These are phyloP conservation scores for Metarhizium brunneum DNA, from an alignment of 2,329 filamentous ascomycete genomes.

Conservation along the genomic window DNA sequence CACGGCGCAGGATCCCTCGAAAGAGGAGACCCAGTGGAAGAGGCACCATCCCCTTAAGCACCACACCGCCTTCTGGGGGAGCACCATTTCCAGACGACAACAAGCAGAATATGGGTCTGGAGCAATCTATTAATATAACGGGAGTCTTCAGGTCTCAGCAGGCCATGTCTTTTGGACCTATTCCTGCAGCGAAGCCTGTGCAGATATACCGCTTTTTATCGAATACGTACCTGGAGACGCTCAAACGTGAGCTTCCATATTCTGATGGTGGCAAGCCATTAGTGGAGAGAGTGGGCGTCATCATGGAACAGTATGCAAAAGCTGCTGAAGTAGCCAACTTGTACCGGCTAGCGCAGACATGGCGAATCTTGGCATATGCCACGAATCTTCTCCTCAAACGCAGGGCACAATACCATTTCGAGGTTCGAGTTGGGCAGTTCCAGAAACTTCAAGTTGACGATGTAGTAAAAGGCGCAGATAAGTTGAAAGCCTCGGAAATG, in stretches of 20 bases:
- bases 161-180: slow-evolving; percentile 51
- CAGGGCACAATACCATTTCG: slow-evolving; percentile 48
- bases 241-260: slow-evolving; percentile 39
- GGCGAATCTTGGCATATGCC: slow-evolving; percentile 50
- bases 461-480: slow-evolving; percentile 14
- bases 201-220: slow-evolving; percentile 48
- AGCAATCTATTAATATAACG: slow-evolving; percentile 49
- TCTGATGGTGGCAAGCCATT: slow-evolving; percentile 27
- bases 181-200: slow-evolving; percentile 42
- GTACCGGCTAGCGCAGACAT: slow-evolving; percentile 55
- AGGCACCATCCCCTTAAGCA: slow-evolving; percentile 36
- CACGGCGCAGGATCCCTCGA: slow-evolving; percentile 29
- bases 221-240: slow-evolving; percentile 43
- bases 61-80: slow-evolving; percentile 40
- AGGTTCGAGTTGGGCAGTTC: slow-evolving; percentile 34
- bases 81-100: slow-evolving; percentile 19
- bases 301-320: slow-evolving; percentile 47
- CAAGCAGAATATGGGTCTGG: slow-evolving; percentile 39
- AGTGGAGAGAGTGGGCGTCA: slow-evolving; percentile 35
- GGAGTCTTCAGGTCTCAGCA: slow-evolving; percentile 51
- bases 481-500: slow-evolving; percentile 16
- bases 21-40: slow-evolving; percentile 35
- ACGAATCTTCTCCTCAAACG: slow-evolving; percentile 43
- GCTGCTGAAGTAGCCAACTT: slow-evolving; percentile 47
- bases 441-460: slow-evolving; percentile 23